A percentile compares a stretch with the other conserved stretches of the same genome.
These are phyloP conservation scores for Citrus sp. DNA, from an alignment of 345 rosid species.

Conservation along the genomic window DNA sequence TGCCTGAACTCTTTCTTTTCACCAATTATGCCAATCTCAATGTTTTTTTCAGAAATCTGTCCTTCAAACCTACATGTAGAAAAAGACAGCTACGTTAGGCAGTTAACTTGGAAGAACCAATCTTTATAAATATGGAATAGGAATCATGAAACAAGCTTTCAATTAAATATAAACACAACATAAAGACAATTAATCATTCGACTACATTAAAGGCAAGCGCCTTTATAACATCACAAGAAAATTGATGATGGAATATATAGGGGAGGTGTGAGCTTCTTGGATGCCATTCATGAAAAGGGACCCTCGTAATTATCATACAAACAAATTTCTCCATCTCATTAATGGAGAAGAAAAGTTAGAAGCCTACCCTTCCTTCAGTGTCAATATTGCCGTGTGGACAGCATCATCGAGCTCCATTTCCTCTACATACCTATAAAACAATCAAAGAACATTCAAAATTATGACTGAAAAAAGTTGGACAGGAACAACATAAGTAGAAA, in stretches of 20 bases:
- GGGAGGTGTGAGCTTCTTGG: neutral
- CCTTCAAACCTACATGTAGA: constrained; percentile 79
- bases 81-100: neutral
- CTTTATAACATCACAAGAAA: neutral
- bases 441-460: neutral
- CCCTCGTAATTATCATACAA: neutral
- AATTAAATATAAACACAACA: neutral
- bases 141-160: neutral
- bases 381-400: constrained; percentile 91
- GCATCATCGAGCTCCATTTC: constrained; percentile 99
- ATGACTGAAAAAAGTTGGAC: neutral
- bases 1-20: constrained; percentile 79
- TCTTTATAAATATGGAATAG: neutral
- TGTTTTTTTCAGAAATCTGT: constrained; percentile 78
- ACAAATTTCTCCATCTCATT: neutral
- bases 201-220: neutral
- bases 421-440: constrained; percentile 63
- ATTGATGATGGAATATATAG: neutral
- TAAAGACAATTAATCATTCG: neutral
- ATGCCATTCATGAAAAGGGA: neutral
- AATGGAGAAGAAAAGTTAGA: neutral
- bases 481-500: neutral
- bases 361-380: constrained; percentile 89
- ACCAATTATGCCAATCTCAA: constrained; percentile 82
- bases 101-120: neutral